Conservation (phyloP, 331 rosid species). For the Spiraea crenata region DNA sequence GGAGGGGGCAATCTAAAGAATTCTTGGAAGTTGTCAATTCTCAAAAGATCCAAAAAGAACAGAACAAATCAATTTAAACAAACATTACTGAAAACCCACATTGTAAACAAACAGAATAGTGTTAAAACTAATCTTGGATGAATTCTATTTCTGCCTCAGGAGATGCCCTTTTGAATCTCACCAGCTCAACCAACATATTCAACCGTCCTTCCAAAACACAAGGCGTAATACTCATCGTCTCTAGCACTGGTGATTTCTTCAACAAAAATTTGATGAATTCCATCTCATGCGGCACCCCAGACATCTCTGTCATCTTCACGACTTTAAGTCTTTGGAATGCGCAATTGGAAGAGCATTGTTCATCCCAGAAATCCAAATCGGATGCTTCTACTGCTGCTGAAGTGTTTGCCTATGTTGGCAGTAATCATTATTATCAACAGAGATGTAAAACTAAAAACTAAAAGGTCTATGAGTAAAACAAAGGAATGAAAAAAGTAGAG, state of each 20-base stretch:
- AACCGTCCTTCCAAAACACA: conserved; percentile 46
- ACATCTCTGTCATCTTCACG: conserved; percentile 72
- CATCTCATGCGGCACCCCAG: conserved; percentile 76
- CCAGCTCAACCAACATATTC: conserved; percentile 64
- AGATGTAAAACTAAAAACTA: conserved; percentile 8
- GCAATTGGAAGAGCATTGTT: conserved; percentile 42
- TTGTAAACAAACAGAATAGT: neutral
- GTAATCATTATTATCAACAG: conserved; percentile 1
- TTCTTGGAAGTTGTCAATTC: no score
- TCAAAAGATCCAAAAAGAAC: no score
- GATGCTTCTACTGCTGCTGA: conserved; percentile 42
- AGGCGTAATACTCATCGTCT: conserved; percentile 56
- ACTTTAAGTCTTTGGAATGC: conserved; percentile 47
- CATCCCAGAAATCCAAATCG: conserved; percentile 75
- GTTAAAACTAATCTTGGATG: conserved; percentile 34
- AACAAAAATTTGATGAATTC: conserved; percentile 74
- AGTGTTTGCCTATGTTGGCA: conserved; percentile 50
- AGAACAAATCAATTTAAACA: neutral
- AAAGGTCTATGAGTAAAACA: neutral
- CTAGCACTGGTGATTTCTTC: conserved; percentile 61
- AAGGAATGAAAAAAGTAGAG: neutral
- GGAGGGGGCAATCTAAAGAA: no score
- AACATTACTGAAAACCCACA: neutral
- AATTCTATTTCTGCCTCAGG: conserved; percentile 62
- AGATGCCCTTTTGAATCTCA: conserved; percentile 76